Evolutionary conservation across 225 moss, liverwort and hornwort species (phyloP), one percentile per base, ranked within the genome.

Genomic region (Climacium dendroides): DNA sequence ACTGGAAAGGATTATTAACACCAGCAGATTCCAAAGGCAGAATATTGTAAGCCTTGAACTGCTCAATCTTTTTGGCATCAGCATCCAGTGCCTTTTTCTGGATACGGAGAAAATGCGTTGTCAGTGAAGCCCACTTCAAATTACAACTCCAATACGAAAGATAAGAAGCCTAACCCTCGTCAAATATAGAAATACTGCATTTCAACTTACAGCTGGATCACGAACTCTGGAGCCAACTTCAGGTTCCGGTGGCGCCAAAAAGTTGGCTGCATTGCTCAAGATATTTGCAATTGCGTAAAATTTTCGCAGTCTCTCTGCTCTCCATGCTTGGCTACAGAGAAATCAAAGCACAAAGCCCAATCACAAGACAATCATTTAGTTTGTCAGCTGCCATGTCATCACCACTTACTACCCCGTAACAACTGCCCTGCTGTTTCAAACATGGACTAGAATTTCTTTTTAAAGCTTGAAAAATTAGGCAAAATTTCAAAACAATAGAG

Each of bases 31-130:
- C 97, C 81, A 97, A 81, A 13, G 97, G 97, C 86, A 97, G 88
- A 84, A 97, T 97, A 83, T 97, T 97, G 88, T 92, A 97, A 76
- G 97, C 80, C 91, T 97, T 96, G 81, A 93, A 97, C 63, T 94
- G 93, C 88, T 89, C 89, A 45, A 91, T 92, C 87, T 96, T 97
- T 39, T 91, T 91, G 74, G 97, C 97, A 92, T 96, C 97, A 76
- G 91, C 92, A 84, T 95, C 96, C 91, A 97, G 88, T 63, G 87
- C 92, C 61, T 88, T 90, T 83, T 89, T 92, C 97, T 98, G 83
- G 29, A 79, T 78, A 89, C 61, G 14, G 29, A 29, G 4, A 85
- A 72, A 28, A 72, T 57, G 52, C 65, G 64, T 89, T n/a, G 85
- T 88, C 57, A 88, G 59, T 41, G 35, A 67, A 73, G 26, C 32